Conservation (phyloP, 2,329 filamentous ascomycete species). For the Nigrograna mackinnonii region DNA sequence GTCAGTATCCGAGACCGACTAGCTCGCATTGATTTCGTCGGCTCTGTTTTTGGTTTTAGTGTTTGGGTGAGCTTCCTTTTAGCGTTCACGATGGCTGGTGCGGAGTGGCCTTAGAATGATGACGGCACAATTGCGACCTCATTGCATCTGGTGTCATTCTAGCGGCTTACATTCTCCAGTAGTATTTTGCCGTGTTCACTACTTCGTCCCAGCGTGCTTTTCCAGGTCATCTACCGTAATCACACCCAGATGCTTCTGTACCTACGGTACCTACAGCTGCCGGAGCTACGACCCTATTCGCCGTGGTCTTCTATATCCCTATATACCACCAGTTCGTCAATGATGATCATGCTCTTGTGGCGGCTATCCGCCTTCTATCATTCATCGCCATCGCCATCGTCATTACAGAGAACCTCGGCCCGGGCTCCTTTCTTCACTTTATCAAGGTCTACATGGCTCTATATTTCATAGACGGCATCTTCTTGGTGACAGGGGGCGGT, state of each 20-base stretch:
- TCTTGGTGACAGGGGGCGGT: constrained; percentile 1
- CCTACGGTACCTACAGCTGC: constrained; percentile 21
- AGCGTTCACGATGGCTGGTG: constrained; percentile 56
- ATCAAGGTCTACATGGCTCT: constrained; percentile 1
- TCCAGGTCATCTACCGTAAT: constrained; percentile 49
- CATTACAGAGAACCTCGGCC: not conserved
- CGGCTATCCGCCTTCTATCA: constrained; percentile 19
- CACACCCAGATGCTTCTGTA: constrained; percentile 48
- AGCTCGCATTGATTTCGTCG: constrained; percentile 4
- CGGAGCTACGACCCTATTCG: not conserved
- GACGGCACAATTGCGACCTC: constrained; percentile 49
- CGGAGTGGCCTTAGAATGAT: constrained; percentile 51
- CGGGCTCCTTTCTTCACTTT: constrained; percentile 1
- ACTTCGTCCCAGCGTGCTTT: constrained; percentile 50
- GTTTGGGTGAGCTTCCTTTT: constrained; percentile 41
- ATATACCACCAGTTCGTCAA: constrained; percentile 21
- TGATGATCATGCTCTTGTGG: constrained; percentile 10
- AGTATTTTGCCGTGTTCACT: constrained; percentile 50
- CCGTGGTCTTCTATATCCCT: constrained; percentile 12
- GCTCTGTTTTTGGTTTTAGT: constrained; percentile 2
- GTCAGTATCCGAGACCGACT: not conserved
- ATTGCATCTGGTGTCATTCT: constrained; percentile 48
- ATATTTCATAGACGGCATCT: constrained; percentile 3
- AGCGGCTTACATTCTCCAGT: constrained; percentile 49
- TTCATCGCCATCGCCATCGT: constrained; percentile 13